A percentile compares a stretch with the other conserved stretches of the same genome.
phyloP scores from a whole-genome alignment of 768 basidiomycete genomes.

The Amanita subjunquillea region DNA sequence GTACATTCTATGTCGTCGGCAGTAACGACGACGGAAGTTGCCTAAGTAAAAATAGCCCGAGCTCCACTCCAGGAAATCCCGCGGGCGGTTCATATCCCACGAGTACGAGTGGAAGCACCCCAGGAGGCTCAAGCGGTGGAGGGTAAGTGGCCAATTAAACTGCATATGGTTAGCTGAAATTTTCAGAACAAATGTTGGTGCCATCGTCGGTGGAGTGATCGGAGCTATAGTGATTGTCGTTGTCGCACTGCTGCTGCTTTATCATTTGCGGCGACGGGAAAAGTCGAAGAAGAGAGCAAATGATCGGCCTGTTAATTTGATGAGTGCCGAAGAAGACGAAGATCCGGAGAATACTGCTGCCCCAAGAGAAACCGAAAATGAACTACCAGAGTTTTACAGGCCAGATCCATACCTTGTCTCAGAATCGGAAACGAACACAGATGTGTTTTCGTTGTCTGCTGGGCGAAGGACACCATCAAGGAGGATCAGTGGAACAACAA shows the following conservation, averaged over 20 bases:
- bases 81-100: conserved; percentile 70
- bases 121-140: conserved; percentile 15
- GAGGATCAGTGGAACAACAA: conserved; percentile 27
- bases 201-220: conserved; percentile 49
- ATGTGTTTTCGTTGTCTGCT: conserved; percentile 9
- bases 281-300: conserved; percentile 27
- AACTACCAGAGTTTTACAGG: conserved; percentile 60
- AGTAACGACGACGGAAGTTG: conserved; percentile 42
- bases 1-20: conserved; percentile 43
- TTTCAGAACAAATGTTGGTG: conserved; percentile 23
- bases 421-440: conserved; percentile 26
- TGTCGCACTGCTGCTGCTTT: conserved; percentile 29
- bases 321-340: conserved; percentile 51
- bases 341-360: conserved; percentile 12
- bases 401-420: conserved; percentile 72
- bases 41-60: conserved; percentile 50
- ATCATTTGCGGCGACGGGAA: conserved; percentile 40
- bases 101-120: conserved; percentile 25
- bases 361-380: conserved; percentile 19
- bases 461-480: conserved; percentile 10
- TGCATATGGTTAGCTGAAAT: background rate
- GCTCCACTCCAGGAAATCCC: conserved; percentile 66
- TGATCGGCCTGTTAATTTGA: conserved; percentile 58
- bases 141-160: conserved; percentile 7
- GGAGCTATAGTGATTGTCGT: conserved; percentile 42